Base-by-base conservation (phyloP, 2,329 filamentous ascomycete species). In the Colletotrichum spaethianum region DNA sequence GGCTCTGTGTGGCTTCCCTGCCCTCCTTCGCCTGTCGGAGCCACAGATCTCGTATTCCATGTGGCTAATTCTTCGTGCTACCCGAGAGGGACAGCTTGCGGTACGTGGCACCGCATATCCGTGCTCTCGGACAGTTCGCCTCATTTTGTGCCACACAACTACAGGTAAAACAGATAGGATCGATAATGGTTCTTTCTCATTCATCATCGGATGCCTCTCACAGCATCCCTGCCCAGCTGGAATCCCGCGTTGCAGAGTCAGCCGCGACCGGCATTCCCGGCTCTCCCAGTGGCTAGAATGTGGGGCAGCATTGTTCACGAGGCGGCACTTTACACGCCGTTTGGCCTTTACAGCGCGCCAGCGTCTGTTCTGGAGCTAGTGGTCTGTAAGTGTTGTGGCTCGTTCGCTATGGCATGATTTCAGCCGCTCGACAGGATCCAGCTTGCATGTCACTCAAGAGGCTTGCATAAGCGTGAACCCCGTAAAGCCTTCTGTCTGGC, bases 1-100 rank as follows among this genome's bases (percentile, higher is more conserved):
- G 70, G 70, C 66, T 69, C 16, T 20, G 18, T 42, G 44, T 67
- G 40, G 38, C 55, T 67, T 40, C 59, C 60, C 36, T 67, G 40
- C 18, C 28, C 36, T 40, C 38, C 53, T 36, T 59, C 56, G 60
- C 65, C 65, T 59, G 59, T 38, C 59, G 60, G 65, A 63, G 66
- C 59, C 65, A 60, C 52, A 60, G 26, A 40, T 46, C 60, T 70
- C 60, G 46, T 50, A 42, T 60, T 20, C n/a, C 23, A 42, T 31
- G 65, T 69, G 65, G 70, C 70, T 72, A 55, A 60, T 59, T 70
- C 28, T 26, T 70, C 68, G 69, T 72, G 59, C 44, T 64, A 31
- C 69, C 60, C 60, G 60, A 60, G 38, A 55, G 46, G 44, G 44
- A 26, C 62, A 36, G 23, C 46, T 59, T 56, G 67, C 38, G 44